phyloP scores from a whole-genome alignment of 2,329 filamentous ascomycete species.

The Proliferodiscus dingleyae region DNA sequence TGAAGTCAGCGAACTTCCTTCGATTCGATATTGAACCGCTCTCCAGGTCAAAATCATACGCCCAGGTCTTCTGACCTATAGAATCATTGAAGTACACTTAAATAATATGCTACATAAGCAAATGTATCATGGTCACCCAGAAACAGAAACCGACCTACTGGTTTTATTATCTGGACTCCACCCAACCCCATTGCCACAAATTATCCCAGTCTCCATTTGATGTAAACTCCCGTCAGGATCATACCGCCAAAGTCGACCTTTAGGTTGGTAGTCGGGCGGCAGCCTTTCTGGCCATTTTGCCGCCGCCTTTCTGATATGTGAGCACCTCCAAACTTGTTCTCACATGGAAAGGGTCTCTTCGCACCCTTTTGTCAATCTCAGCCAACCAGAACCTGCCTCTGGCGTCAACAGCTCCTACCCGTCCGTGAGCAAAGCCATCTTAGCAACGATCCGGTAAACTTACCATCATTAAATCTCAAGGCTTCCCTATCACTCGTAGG shows the following conservation, averaged over 20 bases:
- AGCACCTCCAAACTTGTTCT: too few relatives aligned
- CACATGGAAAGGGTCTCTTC: too few relatives aligned
- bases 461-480: constrained; percentile 34
- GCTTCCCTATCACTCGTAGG: constrained; percentile 25
- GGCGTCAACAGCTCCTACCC: constrained; percentile 28
- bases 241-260: constrained; percentile 18
- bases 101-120: too few relatives aligned
- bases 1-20: constrained; percentile 21
- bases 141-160: constrained; percentile 18
- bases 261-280: constrained; percentile 28
- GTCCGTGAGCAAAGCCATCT: constrained; percentile 5
- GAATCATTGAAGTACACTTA: constrained; percentile 35
- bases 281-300: constrained; percentile 30
- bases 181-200: constrained; percentile 33
- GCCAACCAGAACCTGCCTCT: constrained; percentile 34
- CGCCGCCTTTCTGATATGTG: constrained; percentile 23
- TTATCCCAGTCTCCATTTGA: constrained; percentile 30
- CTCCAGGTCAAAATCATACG: constrained; percentile 32
- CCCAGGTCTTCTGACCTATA: constrained; percentile 30
- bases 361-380: constrained; percentile 32
- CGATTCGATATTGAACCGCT: constrained; percentile 30
- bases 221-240: constrained; percentile 26
- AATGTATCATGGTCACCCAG: too few relatives aligned
- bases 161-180: constrained; percentile 35
- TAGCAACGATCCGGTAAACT: not conserved